Conservation (phyloP, 768 basidiomycete genomes). For the Collybia mongolica region DNA sequence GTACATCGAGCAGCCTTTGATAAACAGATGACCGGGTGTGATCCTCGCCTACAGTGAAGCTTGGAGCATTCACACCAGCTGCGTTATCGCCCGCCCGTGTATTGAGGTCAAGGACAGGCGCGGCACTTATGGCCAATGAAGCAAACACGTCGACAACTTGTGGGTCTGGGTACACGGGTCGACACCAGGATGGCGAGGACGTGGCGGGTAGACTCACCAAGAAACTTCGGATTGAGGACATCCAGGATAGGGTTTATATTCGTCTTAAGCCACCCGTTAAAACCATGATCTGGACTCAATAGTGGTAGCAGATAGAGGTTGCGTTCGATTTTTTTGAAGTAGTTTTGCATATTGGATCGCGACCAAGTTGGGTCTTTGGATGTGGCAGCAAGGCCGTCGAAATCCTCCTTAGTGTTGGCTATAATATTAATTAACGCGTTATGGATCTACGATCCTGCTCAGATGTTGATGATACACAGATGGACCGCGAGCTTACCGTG, state of each 20-base stretch:
- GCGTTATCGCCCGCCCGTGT: conserved; percentile 16
- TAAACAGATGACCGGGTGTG: conserved; percentile 25
- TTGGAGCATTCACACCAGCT: conserved; percentile 16
- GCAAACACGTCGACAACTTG: conserved; percentile 20
- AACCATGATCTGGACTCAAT: conserved; percentile 23
- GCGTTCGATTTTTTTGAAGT: conserved; percentile 26
- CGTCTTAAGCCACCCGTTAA: conserved; percentile 27
- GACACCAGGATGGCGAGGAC: background rate
- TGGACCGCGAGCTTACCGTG: conserved; percentile 15
- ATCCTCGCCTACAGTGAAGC: conserved; percentile 21
- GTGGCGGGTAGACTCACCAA: conserved; percentile 15
- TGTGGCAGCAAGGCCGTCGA: conserved; percentile 21
- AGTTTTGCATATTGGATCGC: conserved; percentile 26
- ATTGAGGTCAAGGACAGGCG: conserved; percentile 22
- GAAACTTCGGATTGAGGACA: conserved; percentile 17
- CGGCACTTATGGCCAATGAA: conserved; percentile 13
- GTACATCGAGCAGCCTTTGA: conserved; percentile 18
- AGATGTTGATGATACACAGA: background rate
- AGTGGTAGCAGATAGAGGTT: conserved; percentile 17
- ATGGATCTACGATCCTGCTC: conserved; percentile 17
- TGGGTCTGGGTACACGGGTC: conserved; percentile 12
- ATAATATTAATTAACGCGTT: conserved; percentile 30
- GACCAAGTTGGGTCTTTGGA: conserved; percentile 27
- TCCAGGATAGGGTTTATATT: conserved; percentile 16
- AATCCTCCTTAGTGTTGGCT: conserved; percentile 20